phyloP scores from a whole-genome alignment of 352 stramenopile species.

The Pythium biforme region DNA sequence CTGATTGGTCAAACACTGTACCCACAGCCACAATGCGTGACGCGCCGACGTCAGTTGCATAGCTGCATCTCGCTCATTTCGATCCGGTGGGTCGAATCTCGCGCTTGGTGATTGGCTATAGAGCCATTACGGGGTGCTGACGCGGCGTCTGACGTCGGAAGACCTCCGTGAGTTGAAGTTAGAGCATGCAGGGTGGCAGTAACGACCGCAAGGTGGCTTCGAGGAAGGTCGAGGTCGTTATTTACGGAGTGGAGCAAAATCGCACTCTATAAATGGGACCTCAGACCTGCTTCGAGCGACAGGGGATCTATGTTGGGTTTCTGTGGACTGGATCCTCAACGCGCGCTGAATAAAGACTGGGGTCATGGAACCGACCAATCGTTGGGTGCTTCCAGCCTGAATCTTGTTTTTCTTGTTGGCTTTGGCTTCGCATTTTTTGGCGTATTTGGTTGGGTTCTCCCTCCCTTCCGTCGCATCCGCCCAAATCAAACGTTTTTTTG shows the following conservation, averaged over 20 bases:
- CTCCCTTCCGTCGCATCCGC: not conserved
- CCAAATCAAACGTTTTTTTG: slow-evolving; percentile 22
- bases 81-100: not conserved
- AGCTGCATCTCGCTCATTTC: not conserved
- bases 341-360: not conserved
- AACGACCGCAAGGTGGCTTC: not conserved
- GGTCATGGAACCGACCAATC: not conserved
- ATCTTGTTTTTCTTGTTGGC: not conserved
- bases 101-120: slow-evolving; percentile 12
- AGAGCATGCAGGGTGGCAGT: not conserved
- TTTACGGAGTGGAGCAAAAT: not conserved
- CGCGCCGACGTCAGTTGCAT: slow-evolving; percentile 13
- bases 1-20: slow-evolving; percentile 20
- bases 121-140: slow-evolving; percentile 4
- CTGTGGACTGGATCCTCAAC: slow-evolving; percentile 7
- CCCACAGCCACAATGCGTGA: slow-evolving; percentile 16
- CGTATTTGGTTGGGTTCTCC: not conserved
- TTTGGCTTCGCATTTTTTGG: slow-evolving; percentile 1
- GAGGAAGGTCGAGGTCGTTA: not conserved
- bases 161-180: slow-evolving; percentile 14
- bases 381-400: not conserved
- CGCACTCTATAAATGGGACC: not conserved
- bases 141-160: slow-evolving; percentile 14
- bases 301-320: not conserved
- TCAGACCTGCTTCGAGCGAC: not conserved